Evolutionary conservation across 106 monocot species (phyloP), one percentile per base, ranked within the genome.

Genomic region (Alisma plantagoaquatica): DNA sequence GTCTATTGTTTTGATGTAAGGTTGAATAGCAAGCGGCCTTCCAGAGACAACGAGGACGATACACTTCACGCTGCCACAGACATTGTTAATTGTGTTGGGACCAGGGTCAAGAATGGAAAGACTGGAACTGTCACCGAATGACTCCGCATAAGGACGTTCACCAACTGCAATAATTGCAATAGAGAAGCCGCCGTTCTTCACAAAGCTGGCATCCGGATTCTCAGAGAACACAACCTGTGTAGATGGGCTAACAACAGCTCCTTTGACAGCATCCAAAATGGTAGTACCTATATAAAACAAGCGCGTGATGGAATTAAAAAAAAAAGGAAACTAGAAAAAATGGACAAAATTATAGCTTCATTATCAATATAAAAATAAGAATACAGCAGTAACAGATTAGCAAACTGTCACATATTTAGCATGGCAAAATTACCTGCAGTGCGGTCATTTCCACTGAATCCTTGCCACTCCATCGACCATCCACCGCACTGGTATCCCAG

Each of bases 401-500:
- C n/a, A n/a, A n/a, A n/a, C n/a, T n/a, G n/a, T n/a, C n/a, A n/a
- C n/a, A n/a, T n/a, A 28, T 9, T 35, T 46, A 53, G 9, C 43
- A 27, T 27, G 0, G 19, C 9, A 27, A 45, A 50, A 15, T 48
- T 56, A 81, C 86, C 86, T 17, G 56, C 50, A 28, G 86, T 86
- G 54, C 60, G 30, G 43, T 50, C 66, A 18, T 75, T 68, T 42
- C 86, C 86, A 41, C 64, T 73, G 1, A 28, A 55, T 22, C 80
- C 80, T 25, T 70, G 63, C 86, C 86, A 86, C 42, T 66, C 31
- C 44, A 86, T 80, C 4, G 76, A 73, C 86, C 86, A 86, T 7
- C 86, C 86, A 31, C 86, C 86, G 67, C 86, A 86, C 12, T 86
- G 86, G 23, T 77, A 80, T 9, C 86, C 86, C 33, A 86, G 62